Base-by-base conservation (phyloP, 2,329 filamentous ascomycete species). In the Triangularia setosa region DNA sequence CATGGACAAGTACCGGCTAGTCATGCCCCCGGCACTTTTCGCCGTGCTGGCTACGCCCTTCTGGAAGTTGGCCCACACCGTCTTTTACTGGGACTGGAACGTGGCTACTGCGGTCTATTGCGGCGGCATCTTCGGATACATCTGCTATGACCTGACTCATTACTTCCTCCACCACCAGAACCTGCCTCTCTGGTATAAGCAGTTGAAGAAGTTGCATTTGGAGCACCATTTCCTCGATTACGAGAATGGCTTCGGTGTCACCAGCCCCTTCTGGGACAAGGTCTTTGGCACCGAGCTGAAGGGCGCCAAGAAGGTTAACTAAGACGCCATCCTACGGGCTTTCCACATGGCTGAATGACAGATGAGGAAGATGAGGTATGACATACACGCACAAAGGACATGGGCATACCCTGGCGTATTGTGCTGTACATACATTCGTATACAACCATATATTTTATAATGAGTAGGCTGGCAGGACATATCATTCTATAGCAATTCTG, bases 81-180 rank as follows among this genome's bases (percentile, higher is more conserved):
- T 98, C 62, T 92, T 99, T 76, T 90, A 80, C 75, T 93, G 88
- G 79, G 86, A 94, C 77, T 98, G 93, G 93, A 84, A 91, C 76
- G 85, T 89, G 9, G 95, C 88, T 4, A 86, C 88, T 0, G 86
- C 88, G 23, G 89, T 92, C 3, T 99, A 85, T 81, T 94, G 89
- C 72, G 95, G 95, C 58, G 95, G 93, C 67, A 88, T 99, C 68
- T 96, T 97, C 72, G 95, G 95, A 64, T 99, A 99, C 76, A 85
- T 97, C 67, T 93, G 90, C 82, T 99, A 99, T 80, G 95, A 99
- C 76, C 74, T 97, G 81, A 99, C 95, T 1, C 95, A 99, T 78
- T 99, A 98, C 83, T 99, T 99, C 84, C 85, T 99, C 44, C 95
- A 99, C 77, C 95, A 99, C 80, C 87, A 90, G 79, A 96, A 92